Evolutionary conservation across 306 rosid species (phyloP).

Genomic region (Castanea mollissima): DNA sequence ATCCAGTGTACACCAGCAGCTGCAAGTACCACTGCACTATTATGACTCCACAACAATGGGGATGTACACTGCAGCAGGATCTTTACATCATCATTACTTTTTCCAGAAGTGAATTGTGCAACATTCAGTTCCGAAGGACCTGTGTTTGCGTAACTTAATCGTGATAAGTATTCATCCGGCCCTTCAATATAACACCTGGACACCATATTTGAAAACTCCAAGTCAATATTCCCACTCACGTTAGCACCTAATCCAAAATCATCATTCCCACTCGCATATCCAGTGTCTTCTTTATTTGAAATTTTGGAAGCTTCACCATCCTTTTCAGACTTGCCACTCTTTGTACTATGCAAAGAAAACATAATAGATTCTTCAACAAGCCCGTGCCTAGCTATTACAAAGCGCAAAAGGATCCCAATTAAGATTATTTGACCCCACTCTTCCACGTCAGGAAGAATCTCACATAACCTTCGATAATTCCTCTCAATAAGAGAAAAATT

Average conservation of each 20-base stretch:
- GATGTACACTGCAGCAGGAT: slow-evolving; percentile 85
- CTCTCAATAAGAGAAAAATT: slow-evolving; percentile 72
- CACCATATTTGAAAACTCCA: slow-evolving; percentile 50
- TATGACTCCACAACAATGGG: slow-evolving; percentile 92
- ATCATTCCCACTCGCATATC: slow-evolving; percentile 29
- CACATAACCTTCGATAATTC: slow-evolving; percentile 71
- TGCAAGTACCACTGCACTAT: slow-evolving; percentile 95
- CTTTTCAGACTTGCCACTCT: slow-evolving; percentile 32
- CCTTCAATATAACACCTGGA: slow-evolving; percentile 85
- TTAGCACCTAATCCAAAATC: slow-evolving; percentile 41
- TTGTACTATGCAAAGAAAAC: slow-evolving; percentile 47
- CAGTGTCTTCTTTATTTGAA: slow-evolving; percentile 39
- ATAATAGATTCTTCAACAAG: slow-evolving; percentile 81
- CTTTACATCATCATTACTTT: slow-evolving; percentile 63
- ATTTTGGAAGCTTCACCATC: slow-evolving; percentile 26
- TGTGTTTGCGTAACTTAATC: slow-evolving; percentile 52
- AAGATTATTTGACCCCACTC: slow-evolving; percentile 96
- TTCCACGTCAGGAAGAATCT: slow-evolving; percentile 90
- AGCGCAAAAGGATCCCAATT: slow-evolving; percentile 84
- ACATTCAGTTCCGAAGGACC: slow-evolving; percentile 47
- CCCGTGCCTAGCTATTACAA: slow-evolving; percentile 77
- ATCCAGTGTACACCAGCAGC: slow-evolving; percentile 96
- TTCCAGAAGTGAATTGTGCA: slow-evolving; percentile 57
- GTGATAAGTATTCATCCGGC: slow-evolving; percentile 86
- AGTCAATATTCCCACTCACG: slow-evolving; percentile 31